Base-by-base conservation (phyloP, 352 stramenopile genomes). In the Phytopythium chamaehyphon region DNA sequence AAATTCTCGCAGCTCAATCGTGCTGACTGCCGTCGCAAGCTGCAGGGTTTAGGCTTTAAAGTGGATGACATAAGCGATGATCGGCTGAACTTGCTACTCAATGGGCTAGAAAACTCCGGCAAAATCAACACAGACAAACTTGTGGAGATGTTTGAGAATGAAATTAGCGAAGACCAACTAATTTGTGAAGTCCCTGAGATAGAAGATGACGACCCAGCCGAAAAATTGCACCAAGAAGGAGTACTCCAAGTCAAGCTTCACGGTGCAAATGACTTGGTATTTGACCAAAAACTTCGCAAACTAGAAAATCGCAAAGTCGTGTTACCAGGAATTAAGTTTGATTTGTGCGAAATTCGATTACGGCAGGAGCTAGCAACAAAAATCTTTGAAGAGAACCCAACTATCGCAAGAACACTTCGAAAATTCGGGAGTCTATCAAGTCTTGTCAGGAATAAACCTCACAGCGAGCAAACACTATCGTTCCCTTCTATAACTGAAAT, bases 121-220 rank as follows among this genome's bases (percentile, higher is more conserved):
- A 73, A 58, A 16, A 65, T 92, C 44, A 55, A 70, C 9, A 64
- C 71, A 0, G 66, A 83, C 0, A 62, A 65, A 15, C 71, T 92
- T n/a, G 10, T 91, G 8, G 70, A 73, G 14, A 26, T 88, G 2
- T 91, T 92, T 49, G 72, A 86, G 28, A 54, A 61, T 2, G 76
- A 94, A 56, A 87, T 88, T 26, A 60, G 88, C 2, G 81, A 90
- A 50, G 78, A 91, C 24, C 77, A 87, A 63, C 79, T 90, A 65
- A 65, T 71, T 0, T 83, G 73, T 40, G 71, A 89, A 24, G 54
- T 90, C 5, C 78, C 79, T 0, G 83, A 92, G 23, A 66, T 91
- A n/a, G 81, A 91, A 72, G 76, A 90, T 39, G 79, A 90, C 28
- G 75, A 89, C n/a, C 54, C 77, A 1, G 57, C 71, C 1, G 69